Conservation (phyloP, 2,329 filamentous ascomycete species). For the Cordyceps fumosorosea region DNA sequence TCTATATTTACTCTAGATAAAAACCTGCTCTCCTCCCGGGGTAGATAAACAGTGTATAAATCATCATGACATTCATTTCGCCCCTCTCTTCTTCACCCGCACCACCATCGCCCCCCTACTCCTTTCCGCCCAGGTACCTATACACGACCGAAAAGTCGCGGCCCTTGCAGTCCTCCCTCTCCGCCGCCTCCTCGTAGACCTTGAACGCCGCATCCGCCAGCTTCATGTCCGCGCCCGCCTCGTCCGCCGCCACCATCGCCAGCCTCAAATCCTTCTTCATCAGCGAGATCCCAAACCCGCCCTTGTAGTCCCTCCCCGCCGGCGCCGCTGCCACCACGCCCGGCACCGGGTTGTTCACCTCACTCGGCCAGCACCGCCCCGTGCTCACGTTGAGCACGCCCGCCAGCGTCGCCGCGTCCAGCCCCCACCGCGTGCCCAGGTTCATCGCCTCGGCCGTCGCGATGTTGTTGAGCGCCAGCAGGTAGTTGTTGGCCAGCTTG, state of each 20-base stretch:
- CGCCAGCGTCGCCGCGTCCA: slow-evolving; percentile 61
- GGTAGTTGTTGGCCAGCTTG: slow-evolving; percentile 96
- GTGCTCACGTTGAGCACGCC: slow-evolving; percentile 90
- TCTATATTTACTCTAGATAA: too few species aligned
- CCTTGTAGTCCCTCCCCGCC: slow-evolving; percentile 66
- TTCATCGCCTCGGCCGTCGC: slow-evolving; percentile 62
- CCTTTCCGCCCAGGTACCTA: slow-evolving; percentile 56
- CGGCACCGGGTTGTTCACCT: slow-evolving; percentile 90
- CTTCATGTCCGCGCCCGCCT: slow-evolving; percentile 59
- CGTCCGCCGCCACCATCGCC: slow-evolving; percentile 63
- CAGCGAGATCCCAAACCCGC: slow-evolving; percentile 69
- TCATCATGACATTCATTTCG: background rate
- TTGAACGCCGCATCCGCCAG: slow-evolving; percentile 56
- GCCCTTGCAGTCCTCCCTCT: slow-evolving; percentile 54
- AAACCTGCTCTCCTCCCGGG: too few species aligned
- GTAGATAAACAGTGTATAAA: background rate
- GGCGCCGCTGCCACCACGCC: slow-evolving; percentile 75
- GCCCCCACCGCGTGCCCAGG: slow-evolving; percentile 53
- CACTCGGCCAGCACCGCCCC: slow-evolving; percentile 91
- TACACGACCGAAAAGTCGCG: slow-evolving; percentile 81
- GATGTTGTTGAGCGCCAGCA: slow-evolving; percentile 88
- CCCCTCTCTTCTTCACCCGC: too few species aligned
- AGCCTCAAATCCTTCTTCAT: slow-evolving; percentile 77
- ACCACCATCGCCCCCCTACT: slow-evolving; percentile 20
- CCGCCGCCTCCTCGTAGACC: slow-evolving; percentile 62